A percentile compares a stretch with the other conserved stretches of the same genome.
Conservation (phyloP, 768 basidiomycete species). For the Naematelia aurantialba region DNA sequence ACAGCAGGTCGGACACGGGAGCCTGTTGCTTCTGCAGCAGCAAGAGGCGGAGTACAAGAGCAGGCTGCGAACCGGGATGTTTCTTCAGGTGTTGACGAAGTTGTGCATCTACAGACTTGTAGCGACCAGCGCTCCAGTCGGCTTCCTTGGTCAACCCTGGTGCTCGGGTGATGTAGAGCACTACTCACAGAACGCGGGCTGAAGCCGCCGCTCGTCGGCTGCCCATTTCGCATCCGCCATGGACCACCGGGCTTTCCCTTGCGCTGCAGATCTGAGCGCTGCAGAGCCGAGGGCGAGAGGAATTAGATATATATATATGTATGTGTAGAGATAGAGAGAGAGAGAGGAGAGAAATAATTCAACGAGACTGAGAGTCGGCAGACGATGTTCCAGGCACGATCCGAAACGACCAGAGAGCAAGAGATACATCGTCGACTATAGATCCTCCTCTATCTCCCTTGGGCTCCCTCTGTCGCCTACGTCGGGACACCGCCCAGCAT, state of each 20-base stretch:
- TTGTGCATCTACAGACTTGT: conserved; percentile 23
- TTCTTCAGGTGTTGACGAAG: conserved; percentile 35
- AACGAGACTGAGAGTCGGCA: background rate
- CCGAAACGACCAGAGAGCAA: background rate
- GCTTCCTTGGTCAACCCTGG: background rate
- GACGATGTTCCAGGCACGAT: background rate
- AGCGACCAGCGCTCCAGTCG: conserved; percentile 20
- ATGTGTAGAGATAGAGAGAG: background rate
- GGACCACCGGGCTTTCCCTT: background rate
- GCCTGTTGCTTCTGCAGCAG: conserved; percentile 18
- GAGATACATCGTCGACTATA: background rate
- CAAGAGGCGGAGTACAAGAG: conserved; percentile 26
- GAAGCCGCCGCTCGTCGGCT: conserved; percentile 37
- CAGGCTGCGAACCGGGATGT: conserved; percentile 38
- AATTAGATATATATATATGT: background rate
- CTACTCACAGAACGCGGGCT: conserved; percentile 35
- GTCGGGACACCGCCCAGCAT: conserved; percentile 16
- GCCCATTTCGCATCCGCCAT: conserved; percentile 21
- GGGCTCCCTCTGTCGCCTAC: conserved; percentile 1
- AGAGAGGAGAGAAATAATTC: too few species aligned
- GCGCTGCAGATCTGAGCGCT: background rate
- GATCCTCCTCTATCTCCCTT: conserved; percentile 3
- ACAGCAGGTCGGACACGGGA: conserved; percentile 10
- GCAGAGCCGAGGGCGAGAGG: background rate
- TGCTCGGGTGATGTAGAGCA: background rate